Percentiles rank a stretch among this genome's conserved stretches.
phyloP scores from a whole-genome alignment of 176 grass and related monocot genomes.

The Oryza nivara region DNA sequence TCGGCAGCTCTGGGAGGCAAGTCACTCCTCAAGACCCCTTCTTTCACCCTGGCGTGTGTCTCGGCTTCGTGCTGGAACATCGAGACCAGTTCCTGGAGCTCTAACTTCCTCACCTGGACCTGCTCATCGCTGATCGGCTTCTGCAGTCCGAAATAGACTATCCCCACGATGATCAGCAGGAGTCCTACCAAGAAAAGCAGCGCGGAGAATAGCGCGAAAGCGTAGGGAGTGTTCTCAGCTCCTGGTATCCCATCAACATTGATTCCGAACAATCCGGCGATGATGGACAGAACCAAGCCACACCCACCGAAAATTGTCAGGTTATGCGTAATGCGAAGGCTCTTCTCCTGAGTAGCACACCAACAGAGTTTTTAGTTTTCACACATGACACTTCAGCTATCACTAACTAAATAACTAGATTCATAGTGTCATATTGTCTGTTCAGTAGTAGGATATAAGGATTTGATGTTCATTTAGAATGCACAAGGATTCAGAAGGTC shows the following conservation, averaged over 20 bases:
- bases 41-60: conserved; percentile 64
- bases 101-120: conserved; percentile 58
- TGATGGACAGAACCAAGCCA: conserved; percentile 60
- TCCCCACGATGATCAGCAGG: conserved; percentile 41
- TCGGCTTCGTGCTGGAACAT: conserved; percentile 65
- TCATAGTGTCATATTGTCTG: not conserved
- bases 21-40: conserved; percentile 57
- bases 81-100: conserved; percentile 62
- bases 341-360: conserved; percentile 55
- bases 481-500: not conserved
- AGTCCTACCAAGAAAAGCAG: conserved; percentile 45
- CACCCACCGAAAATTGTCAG: conserved; percentile 59
- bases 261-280: conserved; percentile 59
- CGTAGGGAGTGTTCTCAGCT: conserved; percentile 45
- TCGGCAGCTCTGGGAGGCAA: conserved; percentile 52
- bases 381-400: not conserved
- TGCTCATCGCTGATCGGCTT: conserved; percentile 53
- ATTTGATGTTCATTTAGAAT: not conserved
- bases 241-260: conserved; percentile 72
- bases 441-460: conserved; percentile 8
- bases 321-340: conserved; percentile 6
- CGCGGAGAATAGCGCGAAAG: conserved; percentile 55
- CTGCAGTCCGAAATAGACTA: conserved; percentile 55
- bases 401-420: not conserved
- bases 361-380: not conserved